phyloP scores from a whole-genome alignment of 345 rosid genomes.

The Dimocarpus longan region DNA sequence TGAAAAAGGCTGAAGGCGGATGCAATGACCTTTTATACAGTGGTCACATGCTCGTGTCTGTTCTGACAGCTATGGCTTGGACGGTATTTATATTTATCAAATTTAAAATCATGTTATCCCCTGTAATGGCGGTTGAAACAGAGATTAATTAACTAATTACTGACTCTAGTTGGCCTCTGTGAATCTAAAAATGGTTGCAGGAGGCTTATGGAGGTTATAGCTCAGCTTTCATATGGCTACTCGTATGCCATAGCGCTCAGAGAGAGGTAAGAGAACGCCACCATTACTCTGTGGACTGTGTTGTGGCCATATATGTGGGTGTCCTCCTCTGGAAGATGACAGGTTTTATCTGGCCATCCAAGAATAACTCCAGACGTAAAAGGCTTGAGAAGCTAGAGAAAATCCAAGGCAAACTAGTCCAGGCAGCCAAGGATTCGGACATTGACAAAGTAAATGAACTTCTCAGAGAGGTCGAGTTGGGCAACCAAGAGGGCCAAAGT shows the following conservation, averaged over 20 bases:
- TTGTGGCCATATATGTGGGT: constrained; percentile 88
- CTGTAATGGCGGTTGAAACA: constrained; percentile 10
- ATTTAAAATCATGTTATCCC: not conserved
- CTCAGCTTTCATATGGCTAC: constrained; percentile 81
- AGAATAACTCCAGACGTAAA: constrained; percentile 31
- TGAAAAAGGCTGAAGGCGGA: constrained; percentile 94
- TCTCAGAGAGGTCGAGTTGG: constrained; percentile 65
- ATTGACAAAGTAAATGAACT: constrained; percentile 84
- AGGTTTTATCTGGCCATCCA: constrained; percentile 72
- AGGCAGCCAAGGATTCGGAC: constrained; percentile 89
- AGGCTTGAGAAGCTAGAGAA: constrained; percentile 59
- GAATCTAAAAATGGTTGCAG: constrained; percentile 45
- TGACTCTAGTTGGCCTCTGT: not conserved
- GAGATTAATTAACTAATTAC: constrained; percentile 1
- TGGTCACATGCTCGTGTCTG: constrained; percentile 97
- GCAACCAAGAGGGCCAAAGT: constrained; percentile 40
- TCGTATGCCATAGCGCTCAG: constrained; percentile 82
- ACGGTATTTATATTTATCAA: constrained; percentile 47
- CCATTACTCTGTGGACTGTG: constrained; percentile 86
- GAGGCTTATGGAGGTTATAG: constrained; percentile 92
- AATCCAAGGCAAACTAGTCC: constrained; percentile 66
- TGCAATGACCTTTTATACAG: constrained; percentile 96
- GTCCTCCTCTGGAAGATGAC: constrained; percentile 95
- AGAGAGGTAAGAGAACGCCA: constrained; percentile 88
- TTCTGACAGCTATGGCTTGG: constrained; percentile 98